phyloP scores from a whole-genome alignment of 148 eudicot genomes.

The Cornus kousa region DNA sequence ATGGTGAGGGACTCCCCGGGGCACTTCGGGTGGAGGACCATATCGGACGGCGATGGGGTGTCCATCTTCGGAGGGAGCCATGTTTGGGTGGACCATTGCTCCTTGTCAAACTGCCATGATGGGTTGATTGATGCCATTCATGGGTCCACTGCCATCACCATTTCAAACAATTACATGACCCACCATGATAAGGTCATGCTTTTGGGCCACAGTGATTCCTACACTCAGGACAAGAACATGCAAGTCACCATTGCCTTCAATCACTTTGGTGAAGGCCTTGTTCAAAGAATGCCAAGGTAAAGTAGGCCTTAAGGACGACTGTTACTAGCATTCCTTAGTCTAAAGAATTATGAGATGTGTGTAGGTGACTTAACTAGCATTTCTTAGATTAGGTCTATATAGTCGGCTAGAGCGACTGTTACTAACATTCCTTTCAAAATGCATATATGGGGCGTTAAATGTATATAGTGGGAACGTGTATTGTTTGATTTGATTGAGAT shows the following conservation, averaged over 20 bases:
- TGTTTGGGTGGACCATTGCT: constrained; percentile 65
- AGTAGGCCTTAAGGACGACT: background rate
- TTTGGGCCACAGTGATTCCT: constrained; percentile 53
- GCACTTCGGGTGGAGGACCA: constrained; percentile 58
- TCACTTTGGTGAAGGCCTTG: constrained; percentile 55
- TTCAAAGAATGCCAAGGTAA: constrained; percentile 63
- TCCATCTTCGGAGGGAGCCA: constrained; percentile 59
- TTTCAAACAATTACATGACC: constrained; percentile 59
- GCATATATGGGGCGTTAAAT: no score
- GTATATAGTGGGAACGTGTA: no score
- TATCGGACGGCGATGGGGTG: constrained; percentile 62
- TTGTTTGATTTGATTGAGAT: no score
- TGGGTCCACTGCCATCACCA: constrained; percentile 60
- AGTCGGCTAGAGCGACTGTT: no score
- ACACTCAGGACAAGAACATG: constrained; percentile 47
- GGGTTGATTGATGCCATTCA: constrained; percentile 58
- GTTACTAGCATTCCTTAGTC: no score
- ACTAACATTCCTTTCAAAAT: no score
- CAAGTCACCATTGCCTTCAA: constrained; percentile 51
- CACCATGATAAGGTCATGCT: constrained; percentile 68
- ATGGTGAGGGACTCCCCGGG: constrained; percentile 49
- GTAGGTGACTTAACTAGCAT: no score
- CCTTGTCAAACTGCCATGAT: constrained; percentile 47
- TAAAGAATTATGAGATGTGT: no score
- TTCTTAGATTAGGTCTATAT: no score